Conservation (phyloP, 768 basidiomycete genomes). For the Pisolithus tinctorius region DNA sequence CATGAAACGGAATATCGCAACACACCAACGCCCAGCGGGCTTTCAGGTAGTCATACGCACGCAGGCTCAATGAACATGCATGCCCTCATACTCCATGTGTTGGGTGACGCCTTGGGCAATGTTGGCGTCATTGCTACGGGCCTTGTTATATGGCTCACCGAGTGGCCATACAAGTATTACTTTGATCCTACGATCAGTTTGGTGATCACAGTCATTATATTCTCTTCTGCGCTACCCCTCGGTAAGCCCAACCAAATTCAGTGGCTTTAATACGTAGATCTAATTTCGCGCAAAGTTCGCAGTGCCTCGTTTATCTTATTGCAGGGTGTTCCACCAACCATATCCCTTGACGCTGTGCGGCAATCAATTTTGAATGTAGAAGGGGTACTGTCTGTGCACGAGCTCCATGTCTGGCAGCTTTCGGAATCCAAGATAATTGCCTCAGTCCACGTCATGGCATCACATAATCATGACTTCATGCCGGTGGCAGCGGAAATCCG, state of each 20-base stretch:
- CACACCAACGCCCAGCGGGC: conserved; percentile 1
- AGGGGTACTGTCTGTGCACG: conserved; percentile 81
- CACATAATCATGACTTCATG: conserved; percentile 85
- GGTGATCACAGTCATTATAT: conserved; percentile 93
- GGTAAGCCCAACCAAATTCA: conserved; percentile 38
- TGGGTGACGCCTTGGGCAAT: conserved; percentile 96
- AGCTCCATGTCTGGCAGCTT: conserved; percentile 96
- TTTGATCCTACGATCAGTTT: conserved; percentile 92
- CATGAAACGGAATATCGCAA: background rate
- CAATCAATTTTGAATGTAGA: conserved; percentile 73
- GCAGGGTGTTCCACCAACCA: conserved; percentile 86
- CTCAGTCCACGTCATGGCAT: conserved; percentile 89
- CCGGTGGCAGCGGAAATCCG: conserved; percentile 79
- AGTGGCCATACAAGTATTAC: conserved; percentile 83
- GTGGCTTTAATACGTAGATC: conserved; percentile 3
- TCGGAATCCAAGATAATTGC: conserved; percentile 94
- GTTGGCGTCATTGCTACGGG: conserved; percentile 96
- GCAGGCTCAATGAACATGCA: conserved; percentile 93
- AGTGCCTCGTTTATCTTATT: conserved; percentile 92
- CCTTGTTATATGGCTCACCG: conserved; percentile 86
- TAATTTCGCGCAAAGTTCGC: conserved; percentile 44
- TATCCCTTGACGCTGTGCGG: conserved; percentile 86
- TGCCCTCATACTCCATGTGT: conserved; percentile 89
- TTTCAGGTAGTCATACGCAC: conserved; percentile 35
- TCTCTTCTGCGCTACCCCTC: conserved; percentile 89